Percentiles rank a stretch among this genome's conserved stretches.
Conservation (phyloP, 306 rosid genomes). For the Crataegus laevigata region DNA sequence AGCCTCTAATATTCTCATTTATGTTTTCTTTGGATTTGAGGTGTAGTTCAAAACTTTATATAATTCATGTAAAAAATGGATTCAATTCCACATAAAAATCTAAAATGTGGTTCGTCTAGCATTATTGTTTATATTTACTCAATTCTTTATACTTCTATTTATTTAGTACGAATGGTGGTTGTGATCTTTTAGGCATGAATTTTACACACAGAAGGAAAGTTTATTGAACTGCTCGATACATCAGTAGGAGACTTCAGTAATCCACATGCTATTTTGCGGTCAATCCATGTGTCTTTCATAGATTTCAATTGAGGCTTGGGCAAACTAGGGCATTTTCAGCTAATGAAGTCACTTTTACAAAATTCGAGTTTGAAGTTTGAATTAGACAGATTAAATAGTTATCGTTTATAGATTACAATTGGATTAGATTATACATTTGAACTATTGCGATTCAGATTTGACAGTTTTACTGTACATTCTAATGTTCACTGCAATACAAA, state of each 20-base stretch:
- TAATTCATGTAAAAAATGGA: too few species aligned
- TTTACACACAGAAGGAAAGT: slow-evolving; percentile 13
- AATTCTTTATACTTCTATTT: neutral
- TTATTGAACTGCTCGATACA: slow-evolving; percentile 12
- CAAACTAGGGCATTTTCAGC: neutral
- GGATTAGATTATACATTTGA: too few species aligned
- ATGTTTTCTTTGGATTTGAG: too few species aligned
- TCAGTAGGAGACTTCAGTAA: neutral
- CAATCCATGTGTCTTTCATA: slow-evolving; percentile 11
- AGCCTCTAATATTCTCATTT: too few species aligned
- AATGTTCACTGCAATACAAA: too few species aligned
- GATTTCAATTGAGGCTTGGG: neutral
- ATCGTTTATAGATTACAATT: too few species aligned
- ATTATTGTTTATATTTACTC: neutral
- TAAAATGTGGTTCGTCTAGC: too few species aligned
- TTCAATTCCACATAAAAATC: too few species aligned
- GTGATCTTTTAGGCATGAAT: slow-evolving; percentile 12
- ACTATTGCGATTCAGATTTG: too few species aligned
- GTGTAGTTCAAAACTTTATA: too few species aligned
- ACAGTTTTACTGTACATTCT: too few species aligned
- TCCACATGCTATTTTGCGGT: slow-evolving; percentile 6
- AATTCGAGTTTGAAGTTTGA: neutral
- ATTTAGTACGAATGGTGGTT: neutral
- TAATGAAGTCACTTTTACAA: neutral
- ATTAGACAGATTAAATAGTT: too few species aligned